Evolutionary conservation across 2,329 filamentous ascomycete genomes (phyloP).

Genomic region (Pyrenophora tritici-repentis): DNA sequence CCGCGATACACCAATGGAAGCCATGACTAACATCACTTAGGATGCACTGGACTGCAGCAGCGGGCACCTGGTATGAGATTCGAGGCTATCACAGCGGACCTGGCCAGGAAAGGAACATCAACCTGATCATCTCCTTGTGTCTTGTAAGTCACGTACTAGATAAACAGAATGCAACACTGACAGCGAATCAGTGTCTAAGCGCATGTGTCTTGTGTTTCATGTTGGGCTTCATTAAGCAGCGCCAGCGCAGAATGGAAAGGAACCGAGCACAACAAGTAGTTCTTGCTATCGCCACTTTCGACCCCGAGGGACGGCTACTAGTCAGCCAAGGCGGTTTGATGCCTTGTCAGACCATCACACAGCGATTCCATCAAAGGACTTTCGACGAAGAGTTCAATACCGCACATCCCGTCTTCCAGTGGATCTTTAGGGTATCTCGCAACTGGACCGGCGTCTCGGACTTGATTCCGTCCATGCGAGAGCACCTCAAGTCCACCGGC

Average conservation of each 20-base stretch:
- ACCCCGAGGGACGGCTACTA: constrained; percentile 67
- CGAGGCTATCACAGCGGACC: constrained; percentile 50
- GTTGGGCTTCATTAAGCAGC: constrained; percentile 45
- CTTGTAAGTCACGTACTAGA: constrained; percentile 57
- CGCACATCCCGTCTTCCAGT: constrained; percentile 79
- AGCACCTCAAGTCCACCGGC: constrained; percentile 65
- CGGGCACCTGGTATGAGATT: constrained; percentile 71
- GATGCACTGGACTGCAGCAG: constrained; percentile 84
- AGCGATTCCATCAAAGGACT: constrained; percentile 55
- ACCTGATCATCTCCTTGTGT: constrained; percentile 73
- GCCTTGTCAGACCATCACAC: constrained; percentile 77
- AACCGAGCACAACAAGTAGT: constrained; percentile 60
- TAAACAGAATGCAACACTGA: constrained; percentile 71
- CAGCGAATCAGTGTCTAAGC: constrained; percentile 41
- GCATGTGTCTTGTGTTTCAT: constrained; percentile 48
- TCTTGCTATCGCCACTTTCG: constrained; percentile 67
- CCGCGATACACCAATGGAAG: background rate
- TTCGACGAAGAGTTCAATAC: constrained; percentile 76
- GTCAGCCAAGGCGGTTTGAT: constrained; percentile 72
- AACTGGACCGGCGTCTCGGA: constrained; percentile 74
- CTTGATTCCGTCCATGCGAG: constrained; percentile 72
- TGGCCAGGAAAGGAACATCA: constrained; percentile 60
- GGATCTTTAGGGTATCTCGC: constrained; percentile 81
- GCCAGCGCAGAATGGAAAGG: constrained; percentile 47
- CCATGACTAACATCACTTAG: background rate